Conservation (phyloP, 495 filamentous ascomycete species). For the Aspergillus wentii region DNA sequence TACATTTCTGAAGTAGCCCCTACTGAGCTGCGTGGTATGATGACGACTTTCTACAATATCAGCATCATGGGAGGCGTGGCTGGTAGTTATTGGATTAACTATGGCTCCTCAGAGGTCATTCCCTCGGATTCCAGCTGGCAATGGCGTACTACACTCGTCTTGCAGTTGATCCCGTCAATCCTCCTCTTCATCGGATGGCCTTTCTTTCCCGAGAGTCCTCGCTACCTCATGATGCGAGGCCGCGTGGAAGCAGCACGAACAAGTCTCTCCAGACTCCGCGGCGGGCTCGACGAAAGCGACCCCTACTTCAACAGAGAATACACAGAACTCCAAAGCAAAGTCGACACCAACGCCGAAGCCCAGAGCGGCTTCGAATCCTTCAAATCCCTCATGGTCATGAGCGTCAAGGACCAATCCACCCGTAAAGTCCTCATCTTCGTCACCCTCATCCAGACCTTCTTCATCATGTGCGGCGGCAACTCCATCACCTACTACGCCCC, state of each 20-base stretch:
- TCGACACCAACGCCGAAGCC: constrained; percentile 45
- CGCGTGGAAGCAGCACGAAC: constrained; percentile 57
- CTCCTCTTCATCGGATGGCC: constrained; percentile 58
- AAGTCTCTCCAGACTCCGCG: constrained; percentile 59
- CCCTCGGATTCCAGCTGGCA: constrained; percentile 53
- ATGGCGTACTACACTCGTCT: constrained; percentile 58
- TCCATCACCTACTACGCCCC: constrained; percentile 67
- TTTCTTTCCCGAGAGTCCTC: constrained; percentile 72
- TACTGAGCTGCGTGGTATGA: constrained; percentile 55
- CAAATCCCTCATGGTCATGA: constrained; percentile 4
- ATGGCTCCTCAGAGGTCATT: constrained; percentile 26
- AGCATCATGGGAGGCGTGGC: constrained; percentile 77
- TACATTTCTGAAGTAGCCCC: constrained; percentile 48
- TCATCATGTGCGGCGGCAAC: constrained; percentile 64
- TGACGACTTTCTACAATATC: constrained; percentile 71
- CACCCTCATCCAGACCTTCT: constrained; percentile 61
- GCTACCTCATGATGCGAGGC: constrained; percentile 63
- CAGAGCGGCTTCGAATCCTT: constrained; percentile 4
- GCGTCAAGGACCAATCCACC: constrained; percentile 51
- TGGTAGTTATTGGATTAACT: constrained; percentile 77
- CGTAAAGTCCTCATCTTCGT: constrained; percentile 47
- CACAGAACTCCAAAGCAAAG: constrained; percentile 69
- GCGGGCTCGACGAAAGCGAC: constrained; percentile 41
- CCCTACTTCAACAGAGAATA: constrained; percentile 69
- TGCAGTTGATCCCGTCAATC: constrained; percentile 54